Evolutionary conservation across 2,329 filamentous ascomycete genomes (phyloP).

Genomic region (Akanthomyces uredinophilus): DNA sequence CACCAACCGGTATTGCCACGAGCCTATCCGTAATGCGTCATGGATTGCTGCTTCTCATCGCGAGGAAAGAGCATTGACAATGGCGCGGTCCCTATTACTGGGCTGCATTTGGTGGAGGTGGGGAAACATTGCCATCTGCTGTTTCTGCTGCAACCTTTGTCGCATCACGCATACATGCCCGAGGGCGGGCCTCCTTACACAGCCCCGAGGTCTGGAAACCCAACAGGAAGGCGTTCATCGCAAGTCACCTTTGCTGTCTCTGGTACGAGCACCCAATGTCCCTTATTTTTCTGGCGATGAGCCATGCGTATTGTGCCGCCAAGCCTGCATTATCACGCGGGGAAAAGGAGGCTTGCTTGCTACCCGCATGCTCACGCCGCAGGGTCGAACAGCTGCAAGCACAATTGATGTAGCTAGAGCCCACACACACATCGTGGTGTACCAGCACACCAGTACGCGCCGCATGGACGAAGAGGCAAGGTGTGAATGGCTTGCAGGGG

Average conservation of each 20-base stretch:
- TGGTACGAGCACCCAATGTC: background rate
- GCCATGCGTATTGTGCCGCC: background rate
- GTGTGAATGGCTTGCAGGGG: background rate
- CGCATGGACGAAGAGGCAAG: slow-evolving; percentile 1
- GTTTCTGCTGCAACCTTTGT: background rate
- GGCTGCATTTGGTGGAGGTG: background rate
- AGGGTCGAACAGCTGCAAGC: background rate
- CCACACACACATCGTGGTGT: background rate
- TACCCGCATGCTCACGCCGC: background rate
- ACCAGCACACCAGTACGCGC: background rate
- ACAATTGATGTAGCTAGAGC: background rate
- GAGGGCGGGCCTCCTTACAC: slow-evolving; percentile 1
- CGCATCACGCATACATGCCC: slow-evolving; percentile 3
- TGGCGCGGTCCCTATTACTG: background rate
- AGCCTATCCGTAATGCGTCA: background rate
- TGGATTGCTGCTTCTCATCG: background rate
- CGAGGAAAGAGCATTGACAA: background rate
- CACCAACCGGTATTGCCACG: background rate
- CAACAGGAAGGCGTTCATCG: background rate
- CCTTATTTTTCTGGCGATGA: background rate
- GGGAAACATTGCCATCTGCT: background rate
- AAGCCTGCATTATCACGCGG: slow-evolving; percentile 2
- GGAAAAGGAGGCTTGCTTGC: background rate
- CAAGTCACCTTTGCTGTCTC: background rate
- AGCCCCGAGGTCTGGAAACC: background rate